These are phyloP conservation scores for Hericium coralloides DNA, from an alignment of 768 basidiomycete species.

Conservation along the genomic window DNA sequence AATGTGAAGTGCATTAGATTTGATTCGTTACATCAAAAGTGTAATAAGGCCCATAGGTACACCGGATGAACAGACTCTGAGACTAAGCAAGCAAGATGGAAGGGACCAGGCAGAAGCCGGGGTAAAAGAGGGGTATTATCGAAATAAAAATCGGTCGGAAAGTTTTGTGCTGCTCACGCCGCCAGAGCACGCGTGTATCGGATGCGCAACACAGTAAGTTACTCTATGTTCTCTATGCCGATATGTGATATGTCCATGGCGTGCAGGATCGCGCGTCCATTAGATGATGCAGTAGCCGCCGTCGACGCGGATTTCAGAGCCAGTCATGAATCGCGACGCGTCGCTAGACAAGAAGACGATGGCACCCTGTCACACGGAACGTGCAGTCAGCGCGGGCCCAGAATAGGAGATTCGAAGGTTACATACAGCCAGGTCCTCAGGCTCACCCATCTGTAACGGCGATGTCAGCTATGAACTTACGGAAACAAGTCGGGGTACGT, in stretches of 20 bases:
- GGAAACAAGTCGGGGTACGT: slow-evolving; percentile 20
- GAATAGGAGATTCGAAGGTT: neutral
- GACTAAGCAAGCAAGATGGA: neutral
- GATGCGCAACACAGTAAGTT: neutral
- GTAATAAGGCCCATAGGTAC: neutral
- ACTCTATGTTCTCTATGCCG: neutral
- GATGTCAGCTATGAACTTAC: neutral
- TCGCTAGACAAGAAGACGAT: slow-evolving; percentile 88
- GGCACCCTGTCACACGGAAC: slow-evolving; percentile 47
- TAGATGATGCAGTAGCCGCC: slow-evolving; percentile 79
- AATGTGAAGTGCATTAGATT: neutral
- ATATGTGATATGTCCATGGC: neutral
- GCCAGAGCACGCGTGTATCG: neutral
- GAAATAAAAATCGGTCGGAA: neutral
- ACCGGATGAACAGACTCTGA: neutral
- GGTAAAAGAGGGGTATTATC: neutral
- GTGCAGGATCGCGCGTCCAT: neutral
- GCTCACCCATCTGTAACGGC: slow-evolving; percentile 67
- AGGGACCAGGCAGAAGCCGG: neutral
- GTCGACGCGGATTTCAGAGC: slow-evolving; percentile 77
- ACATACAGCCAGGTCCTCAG: slow-evolving; percentile 79
- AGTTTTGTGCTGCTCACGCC: neutral
- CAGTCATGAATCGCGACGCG: slow-evolving; percentile 86
- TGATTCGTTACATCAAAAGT: neutral
- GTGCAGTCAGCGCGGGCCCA: too few species aligned